Base-by-base conservation (phyloP, 305 asterid genomes). In the Fraxinus platypoda region DNA sequence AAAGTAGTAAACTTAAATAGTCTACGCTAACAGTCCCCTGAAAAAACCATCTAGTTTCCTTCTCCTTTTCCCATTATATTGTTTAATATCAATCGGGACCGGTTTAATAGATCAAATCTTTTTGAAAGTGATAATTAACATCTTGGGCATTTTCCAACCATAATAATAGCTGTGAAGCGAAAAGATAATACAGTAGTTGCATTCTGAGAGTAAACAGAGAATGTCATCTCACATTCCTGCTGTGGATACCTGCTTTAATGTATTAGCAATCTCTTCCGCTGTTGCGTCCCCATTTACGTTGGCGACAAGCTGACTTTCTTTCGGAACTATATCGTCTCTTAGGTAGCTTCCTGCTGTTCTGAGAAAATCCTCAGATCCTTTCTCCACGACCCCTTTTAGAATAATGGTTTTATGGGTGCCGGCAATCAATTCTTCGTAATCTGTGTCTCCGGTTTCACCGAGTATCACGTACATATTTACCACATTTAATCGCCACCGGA, bases 361-460 rank as follows among this genome's bases (percentile, higher is more conserved):
- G 17, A 93, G 88, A 82, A 92, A 78, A 74, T 94, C 97, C 81
- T 92, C 98, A 0, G 97, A 92, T 7, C 97, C 97, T 80, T 90
- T 89, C 30, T 81, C 89, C 9, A 90, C 93, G 0, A 85, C 84
- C 8, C 90, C 95, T 80, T 91, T 95, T 86, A 93, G 70, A n/a
- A 95, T 87, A 35, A 93, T 64, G 13, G 97, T 95, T 87, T 88
- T 95, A 87, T 93, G 98, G 3, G 95, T 86, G 76, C 98, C 97
- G 0, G 94, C 80, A 23, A 95, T 90, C 86, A 93, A 85, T 80
- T 95, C 98, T 79, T 95, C 97, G 15, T 92, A 91, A 83, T 95
- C 98, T 0, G 98, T 89, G 87, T 95, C 98, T 59, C 98, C 98
- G 1, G 97, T 92, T 82, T 95, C 98, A 31, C 98, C 98, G 5